Evolutionary conservation across 306 rosid species (phyloP), one percentile per base, ranked within the genome.

Genomic region (Sicyos baderoa): DNA sequence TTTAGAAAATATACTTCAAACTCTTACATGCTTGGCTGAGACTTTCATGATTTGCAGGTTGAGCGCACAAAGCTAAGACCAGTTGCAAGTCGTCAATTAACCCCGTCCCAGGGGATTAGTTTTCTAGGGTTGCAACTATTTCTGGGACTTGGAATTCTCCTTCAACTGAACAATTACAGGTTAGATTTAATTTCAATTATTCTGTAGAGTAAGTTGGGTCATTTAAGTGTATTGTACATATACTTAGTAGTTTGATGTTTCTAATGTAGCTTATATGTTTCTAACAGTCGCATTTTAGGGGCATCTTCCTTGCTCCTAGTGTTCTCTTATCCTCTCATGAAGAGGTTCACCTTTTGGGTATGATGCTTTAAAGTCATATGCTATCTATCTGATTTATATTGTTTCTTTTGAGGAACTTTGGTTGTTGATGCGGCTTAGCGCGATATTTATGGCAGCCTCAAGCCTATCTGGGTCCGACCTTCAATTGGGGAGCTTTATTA

Each of bases 271-370:
- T 58, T 74, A 45, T 45, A 17, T 57, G 47, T 62, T 79, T 27
- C 58, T 76, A 35, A 77, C 86, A 89, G 98, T 76, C 85, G 85
- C 25, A 51, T 87, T 77, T 80, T 92, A 81, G 98, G 98, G 13
- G 93, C 98, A 53, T 89, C 95, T 27, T 87, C 93, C 57, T 86
- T 92, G 88, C 79, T 92, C 70, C 89, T 89, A 22, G 96, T 92
- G 73, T 89, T 92, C 76, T 79, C 96, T 70, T 92, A 92, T 79
- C 98, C 98, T n/a, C 89, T 89, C 60, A 87, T 87, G 95, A 92
- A 92, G 88, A 87, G 98, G 81, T 80, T 87, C 17, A 92, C 96
- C 50, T 89, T 79, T 84, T 92, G 95, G 98, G 98, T 86, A 86
- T 25, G 70, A 48, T 5, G 45, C 42, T 47, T 72, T 55, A 2